phyloP scores from a whole-genome alignment of 768 basidiomycete species.

The Saitozyma podzolica region DNA sequence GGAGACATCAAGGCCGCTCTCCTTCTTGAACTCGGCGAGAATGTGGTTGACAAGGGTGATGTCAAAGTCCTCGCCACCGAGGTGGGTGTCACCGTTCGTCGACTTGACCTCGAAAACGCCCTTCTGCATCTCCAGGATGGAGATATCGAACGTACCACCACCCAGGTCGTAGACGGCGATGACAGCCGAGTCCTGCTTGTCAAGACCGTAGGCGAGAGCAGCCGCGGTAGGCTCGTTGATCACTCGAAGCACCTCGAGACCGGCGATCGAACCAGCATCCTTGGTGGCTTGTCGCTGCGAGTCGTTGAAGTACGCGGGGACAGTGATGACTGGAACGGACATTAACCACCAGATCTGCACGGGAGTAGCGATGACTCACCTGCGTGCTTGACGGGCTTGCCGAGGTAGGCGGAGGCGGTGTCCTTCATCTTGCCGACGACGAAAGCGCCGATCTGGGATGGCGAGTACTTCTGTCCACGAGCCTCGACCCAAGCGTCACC shows the following conservation, averaged over 20 bases:
- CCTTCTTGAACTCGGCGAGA: conserved; percentile 91
- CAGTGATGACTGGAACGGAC: conserved; percentile 68
- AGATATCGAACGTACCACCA: conserved; percentile 99
- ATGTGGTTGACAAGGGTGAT: conserved; percentile 82
- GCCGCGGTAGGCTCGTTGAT: conserved; percentile 99
- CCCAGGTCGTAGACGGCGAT: conserved; percentile 99
- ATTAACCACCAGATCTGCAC: conserved; percentile 8
- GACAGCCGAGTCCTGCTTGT: conserved; percentile 76
- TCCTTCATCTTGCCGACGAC: conserved; percentile 79
- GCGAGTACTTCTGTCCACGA: conserved; percentile 73
- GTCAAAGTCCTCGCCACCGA: conserved; percentile 97
- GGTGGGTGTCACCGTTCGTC: conserved; percentile 97
- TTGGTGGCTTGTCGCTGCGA: conserved; percentile 99
- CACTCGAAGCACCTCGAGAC: conserved; percentile 93
- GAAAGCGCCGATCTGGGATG: conserved; percentile 56
- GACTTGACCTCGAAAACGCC: conserved; percentile 99
- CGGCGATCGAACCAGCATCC: conserved; percentile 95
- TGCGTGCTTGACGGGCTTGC: conserved; percentile 90
- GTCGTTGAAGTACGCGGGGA: conserved; percentile 99
- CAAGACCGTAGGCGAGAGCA: conserved; percentile 95
- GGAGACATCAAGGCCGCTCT: conserved; percentile 74
- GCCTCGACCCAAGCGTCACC: conserved; percentile 70
- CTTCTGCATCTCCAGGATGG: conserved; percentile 98
- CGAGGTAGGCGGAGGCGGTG: conserved; percentile 88
- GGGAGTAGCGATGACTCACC: conserved; percentile 2